Evolutionary conservation across 2,329 filamentous ascomycete genomes (phyloP).

Genomic region (Colletotrichum tropicicola): DNA sequence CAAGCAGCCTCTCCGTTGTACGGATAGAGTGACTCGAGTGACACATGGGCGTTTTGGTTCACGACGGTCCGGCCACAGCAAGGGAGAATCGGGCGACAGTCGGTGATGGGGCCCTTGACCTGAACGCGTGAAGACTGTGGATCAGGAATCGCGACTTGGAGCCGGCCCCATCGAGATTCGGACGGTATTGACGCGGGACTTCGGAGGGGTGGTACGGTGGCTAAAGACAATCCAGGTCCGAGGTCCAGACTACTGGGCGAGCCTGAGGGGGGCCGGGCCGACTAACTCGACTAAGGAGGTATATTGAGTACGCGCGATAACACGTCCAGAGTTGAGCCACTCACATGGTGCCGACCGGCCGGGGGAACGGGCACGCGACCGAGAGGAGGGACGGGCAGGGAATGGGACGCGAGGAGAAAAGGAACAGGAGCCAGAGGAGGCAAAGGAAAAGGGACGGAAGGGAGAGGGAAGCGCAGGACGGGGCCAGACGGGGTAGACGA

Average conservation of each 20-base stretch:
- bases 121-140: constrained; percentile 7
- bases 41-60: not conserved
- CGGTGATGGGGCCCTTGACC: not conserved
- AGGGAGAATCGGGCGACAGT: constrained; percentile 18
- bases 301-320: constrained; percentile 13
- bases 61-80: not conserved
- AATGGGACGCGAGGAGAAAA: not conserved
- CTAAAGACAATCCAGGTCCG: not conserved
- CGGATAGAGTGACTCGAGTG: not conserved
- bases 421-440: not conserved
- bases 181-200: constrained; percentile 11
- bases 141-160: not conserved
- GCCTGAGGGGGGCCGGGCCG: not conserved
- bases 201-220: not conserved
- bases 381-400: not conserved
- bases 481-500: not conserved
- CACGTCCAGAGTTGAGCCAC: not conserved
- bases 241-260: not conserved
- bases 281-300: constrained; percentile 24
- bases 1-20: not conserved
- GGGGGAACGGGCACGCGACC: constrained; percentile 13
- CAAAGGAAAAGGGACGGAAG: not conserved
- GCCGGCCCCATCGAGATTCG: constrained; percentile 3
- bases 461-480: not conserved
- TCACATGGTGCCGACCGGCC: not conserved